These are phyloP conservation scores for Rhynchosporium secalis DNA, from an alignment of 2,329 filamentous ascomycete species.

Conservation along the genomic window DNA sequence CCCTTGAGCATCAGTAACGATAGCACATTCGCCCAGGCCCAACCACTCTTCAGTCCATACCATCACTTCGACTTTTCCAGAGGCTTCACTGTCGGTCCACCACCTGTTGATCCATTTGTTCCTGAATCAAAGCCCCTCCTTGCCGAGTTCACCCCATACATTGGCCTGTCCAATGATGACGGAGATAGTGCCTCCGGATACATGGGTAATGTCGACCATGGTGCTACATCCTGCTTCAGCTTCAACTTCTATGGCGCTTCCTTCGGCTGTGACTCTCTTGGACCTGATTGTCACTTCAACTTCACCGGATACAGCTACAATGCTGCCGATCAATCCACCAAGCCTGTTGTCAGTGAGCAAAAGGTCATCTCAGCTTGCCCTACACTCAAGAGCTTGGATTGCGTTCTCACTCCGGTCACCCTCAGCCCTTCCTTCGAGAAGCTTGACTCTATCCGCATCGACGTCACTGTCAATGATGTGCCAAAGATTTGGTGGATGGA, in stretches of 20 bases:
- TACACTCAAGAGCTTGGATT: slow-evolving; percentile 31
- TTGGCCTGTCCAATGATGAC: slow-evolving; percentile 22
- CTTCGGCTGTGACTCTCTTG: slow-evolving; percentile 44
- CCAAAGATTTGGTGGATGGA: slow-evolving; percentile 50
- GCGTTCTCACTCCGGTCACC: slow-evolving; percentile 36
- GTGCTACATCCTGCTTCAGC: slow-evolving; percentile 40
- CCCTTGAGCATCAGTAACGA: slow-evolving; percentile 29
- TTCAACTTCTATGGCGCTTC: slow-evolving; percentile 41
- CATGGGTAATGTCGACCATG: slow-evolving; percentile 35
- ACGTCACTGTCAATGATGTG: slow-evolving; percentile 42
- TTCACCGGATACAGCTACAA: slow-evolving; percentile 42
- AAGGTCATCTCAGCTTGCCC: slow-evolving; percentile 39
- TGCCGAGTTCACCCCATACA: slow-evolving; percentile 39
- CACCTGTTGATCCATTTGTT: slow-evolving; percentile 36
- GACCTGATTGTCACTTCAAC: slow-evolving; percentile 41
- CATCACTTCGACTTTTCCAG: slow-evolving; percentile 42
- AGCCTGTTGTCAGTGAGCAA: slow-evolving; percentile 32
- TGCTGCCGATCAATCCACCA: slow-evolving; percentile 22
- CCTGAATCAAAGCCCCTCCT: slow-evolving; percentile 38
- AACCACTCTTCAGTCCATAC: slow-evolving; percentile 39
- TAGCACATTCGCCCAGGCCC: slow-evolving; percentile 27
- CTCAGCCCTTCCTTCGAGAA: slow-evolving; percentile 38
- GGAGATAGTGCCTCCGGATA: slow-evolving; percentile 37
- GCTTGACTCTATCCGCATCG: slow-evolving; percentile 44
- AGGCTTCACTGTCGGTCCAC: slow-evolving; percentile 40